Base-by-base conservation (phyloP, 2,329 filamentous ascomycete species). In the Didymosphaeria variabile region DNA sequence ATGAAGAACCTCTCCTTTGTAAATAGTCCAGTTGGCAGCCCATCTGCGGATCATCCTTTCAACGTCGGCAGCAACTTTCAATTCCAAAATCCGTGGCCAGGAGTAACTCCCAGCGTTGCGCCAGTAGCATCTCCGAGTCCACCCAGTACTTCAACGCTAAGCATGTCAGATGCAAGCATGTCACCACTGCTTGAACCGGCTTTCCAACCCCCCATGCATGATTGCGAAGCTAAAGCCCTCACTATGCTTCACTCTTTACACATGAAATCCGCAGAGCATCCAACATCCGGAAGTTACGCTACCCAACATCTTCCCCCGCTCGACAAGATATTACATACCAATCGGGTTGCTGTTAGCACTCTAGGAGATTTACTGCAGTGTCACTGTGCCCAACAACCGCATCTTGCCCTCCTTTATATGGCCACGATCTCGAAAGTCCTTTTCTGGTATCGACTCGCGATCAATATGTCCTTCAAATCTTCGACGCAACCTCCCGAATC, bases 181-280 rank as follows among this genome's bases (percentile, higher is more conserved):
- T 26, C 36, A 26, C 26, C 42, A 32, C 32, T 31, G 21, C 45
- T 50, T 52, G 55, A 44, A 13, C 40, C 49, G 15, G 13, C 38
- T 10, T 29, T 19, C 15, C 31, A 29, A 38, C 42, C 50, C 2
- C 21, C 26, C 2, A 7, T 50, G 12, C 57, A 59, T 23, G 57
- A 59, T 32, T 59, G 57, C 42, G 50, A 59, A 42, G 50, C 50
- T n/a, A 54, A 55, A 32, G 57, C 47, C 15, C 6, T 59, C 9
- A 10, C 42, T 2, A 42, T 42, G n/a, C 23, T 59, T 4, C 57
- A 54, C 8, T 59, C 57, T 19, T 42, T 59, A 7, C 57, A 49
- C 5, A 55, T 54, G 42, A 19, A 31, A 13, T 26, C 21, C 9
- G 2, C 26, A 5, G 42, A 46, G 12, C 31, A n/a, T 5, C 31